Evolutionary conservation across 768 basidiomycete species (phyloP).

Genomic region (Leccinum incarnatum): DNA sequence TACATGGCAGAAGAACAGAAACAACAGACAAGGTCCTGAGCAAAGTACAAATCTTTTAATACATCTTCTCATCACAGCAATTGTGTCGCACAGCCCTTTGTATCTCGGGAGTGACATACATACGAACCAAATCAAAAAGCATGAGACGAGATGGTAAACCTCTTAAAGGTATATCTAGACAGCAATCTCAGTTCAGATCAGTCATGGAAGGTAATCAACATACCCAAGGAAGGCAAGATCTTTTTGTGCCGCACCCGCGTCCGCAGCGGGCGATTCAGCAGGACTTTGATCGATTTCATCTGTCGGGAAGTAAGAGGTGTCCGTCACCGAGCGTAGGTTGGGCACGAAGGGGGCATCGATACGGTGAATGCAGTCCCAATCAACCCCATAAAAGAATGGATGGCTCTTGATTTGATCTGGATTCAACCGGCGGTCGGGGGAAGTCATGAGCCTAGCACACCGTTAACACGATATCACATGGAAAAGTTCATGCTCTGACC

Average conservation of each 20-base stretch:
- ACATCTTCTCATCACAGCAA: neutral
- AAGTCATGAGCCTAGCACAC: constrained; percentile 69
- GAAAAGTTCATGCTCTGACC: constrained; percentile 43
- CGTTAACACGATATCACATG: constrained; percentile 5
- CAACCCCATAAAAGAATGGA: constrained; percentile 94
- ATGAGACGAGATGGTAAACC: constrained; percentile 63
- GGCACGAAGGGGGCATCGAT: constrained; percentile 98
- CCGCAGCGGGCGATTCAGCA: constrained; percentile 41
- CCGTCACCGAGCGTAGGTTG: constrained; percentile 86
- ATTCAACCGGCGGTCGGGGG: constrained; percentile 70
- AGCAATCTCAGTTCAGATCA: neutral
- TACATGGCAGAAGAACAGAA: neutral
- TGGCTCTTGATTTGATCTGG: constrained; percentile 90
- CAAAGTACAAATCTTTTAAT: constrained; percentile 3
- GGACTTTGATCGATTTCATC: constrained; percentile 84
- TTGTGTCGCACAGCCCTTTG: neutral
- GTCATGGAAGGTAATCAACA: constrained; percentile 15
- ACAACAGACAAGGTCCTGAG: neutral
- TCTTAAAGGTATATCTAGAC: constrained; percentile 74
- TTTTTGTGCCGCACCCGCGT: constrained; percentile 42
- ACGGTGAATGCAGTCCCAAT: constrained; percentile 82
- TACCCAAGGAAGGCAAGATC: constrained; percentile 70
- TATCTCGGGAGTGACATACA: neutral
- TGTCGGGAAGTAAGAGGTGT: constrained; percentile 98
- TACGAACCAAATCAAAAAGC: constrained; percentile 38